Percentiles rank a stretch among this genome's conserved stretches.
phyloP scores from a whole-genome alignment of 2,329 filamentous ascomycete genomes.

The Achaetomium macrosporum region DNA sequence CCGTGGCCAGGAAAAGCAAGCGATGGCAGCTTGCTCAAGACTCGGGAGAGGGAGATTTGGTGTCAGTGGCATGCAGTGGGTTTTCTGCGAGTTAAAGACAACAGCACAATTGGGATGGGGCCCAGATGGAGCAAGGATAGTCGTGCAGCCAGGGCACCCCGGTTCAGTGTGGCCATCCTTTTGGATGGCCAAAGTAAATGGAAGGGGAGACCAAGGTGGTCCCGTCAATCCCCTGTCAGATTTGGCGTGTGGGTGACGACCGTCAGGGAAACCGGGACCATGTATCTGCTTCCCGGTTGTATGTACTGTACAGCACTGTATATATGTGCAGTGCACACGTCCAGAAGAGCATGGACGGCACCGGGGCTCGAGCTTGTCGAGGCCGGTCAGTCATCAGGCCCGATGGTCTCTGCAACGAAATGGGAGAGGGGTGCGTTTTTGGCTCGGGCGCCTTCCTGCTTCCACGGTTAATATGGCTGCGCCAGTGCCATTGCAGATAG shows the following conservation, averaged over 20 bases:
- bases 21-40: slow-evolving; percentile 8
- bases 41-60: slow-evolving; percentile 29
- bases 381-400: background rate
- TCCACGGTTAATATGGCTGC: slow-evolving; percentile 20
- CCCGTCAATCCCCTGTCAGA: slow-evolving; percentile 8
- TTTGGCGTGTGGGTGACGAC: background rate
- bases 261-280: too few relatives aligned
- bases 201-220: slow-evolving; percentile 23
- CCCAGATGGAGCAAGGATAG: slow-evolving; percentile 34
- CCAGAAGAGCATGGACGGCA: slow-evolving; percentile 22
- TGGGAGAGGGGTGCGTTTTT: background rate
- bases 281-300: too few relatives aligned
- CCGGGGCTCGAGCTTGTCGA: slow-evolving; percentile 6
- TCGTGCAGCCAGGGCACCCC: slow-evolving; percentile 25
- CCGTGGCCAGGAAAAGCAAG: slow-evolving; percentile 1
- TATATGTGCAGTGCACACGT: background rate
- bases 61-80: slow-evolving; percentile 39
- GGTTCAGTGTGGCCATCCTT: slow-evolving; percentile 21
- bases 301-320: too few relatives aligned
- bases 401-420: background rate
- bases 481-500: slow-evolving; percentile 20
- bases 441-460: slow-evolving; percentile 3
- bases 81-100: slow-evolving; percentile 47
- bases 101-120: slow-evolving; percentile 40
- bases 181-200: slow-evolving; percentile 25